phyloP scores from a whole-genome alignment of 345 rosid genomes.

The Firmiana major region DNA sequence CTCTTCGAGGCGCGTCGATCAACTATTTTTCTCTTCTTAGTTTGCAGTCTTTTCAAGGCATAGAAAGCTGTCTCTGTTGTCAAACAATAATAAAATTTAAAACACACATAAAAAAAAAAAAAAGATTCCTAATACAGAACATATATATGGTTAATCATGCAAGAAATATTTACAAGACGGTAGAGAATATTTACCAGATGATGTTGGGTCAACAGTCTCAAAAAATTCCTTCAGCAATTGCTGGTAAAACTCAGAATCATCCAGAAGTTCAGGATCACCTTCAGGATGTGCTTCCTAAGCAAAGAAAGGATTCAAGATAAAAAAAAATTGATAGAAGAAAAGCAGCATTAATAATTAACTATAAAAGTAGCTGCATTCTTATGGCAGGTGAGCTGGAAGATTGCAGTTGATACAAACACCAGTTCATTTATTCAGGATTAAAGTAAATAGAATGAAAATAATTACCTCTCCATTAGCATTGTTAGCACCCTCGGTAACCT shows the following conservation, averaged over 20 bases:
- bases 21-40: conserved; percentile 80
- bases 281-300: conserved; percentile 51
- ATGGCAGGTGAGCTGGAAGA: not conserved
- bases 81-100: conserved; percentile 1
- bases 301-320: not conserved
- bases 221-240: conserved; percentile 79
- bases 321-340: not conserved
- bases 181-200: conserved; percentile 42
- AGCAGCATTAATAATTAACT: not conserved
- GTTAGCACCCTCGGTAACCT: conserved; percentile 30
- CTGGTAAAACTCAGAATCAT: conserved; percentile 84
- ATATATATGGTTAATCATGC: not conserved
- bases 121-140: not conserved
- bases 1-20: conserved; percentile 89
- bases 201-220: conserved; percentile 66
- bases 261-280: conserved; percentile 84
- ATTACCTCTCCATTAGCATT: conserved; percentile 49
- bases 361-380: not conserved
- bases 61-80: conserved; percentile 65
- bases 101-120: not conserved
- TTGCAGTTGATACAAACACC: not conserved
- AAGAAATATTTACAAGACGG: not conserved
- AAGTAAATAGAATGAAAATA: not conserved
- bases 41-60: conserved; percentile 61
- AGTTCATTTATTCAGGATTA: not conserved